A percentile compares a stretch with the other conserved stretches of the same genome.
Conservation (phyloP, 2,329 filamentous ascomycete genomes). For the Tetracladium maxilliforme region DNA sequence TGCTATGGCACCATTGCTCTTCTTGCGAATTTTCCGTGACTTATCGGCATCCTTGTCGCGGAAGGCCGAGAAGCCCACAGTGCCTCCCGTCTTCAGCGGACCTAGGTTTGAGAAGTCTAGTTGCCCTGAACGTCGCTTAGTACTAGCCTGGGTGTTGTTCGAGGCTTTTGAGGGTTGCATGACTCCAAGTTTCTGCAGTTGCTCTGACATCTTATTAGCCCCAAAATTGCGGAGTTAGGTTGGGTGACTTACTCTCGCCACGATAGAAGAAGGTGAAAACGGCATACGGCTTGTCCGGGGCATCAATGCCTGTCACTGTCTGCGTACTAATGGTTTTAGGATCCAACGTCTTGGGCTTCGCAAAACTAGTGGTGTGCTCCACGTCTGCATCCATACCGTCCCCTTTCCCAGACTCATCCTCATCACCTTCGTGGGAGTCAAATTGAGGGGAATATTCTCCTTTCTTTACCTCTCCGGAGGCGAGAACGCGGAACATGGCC, state of each 20-base stretch:
- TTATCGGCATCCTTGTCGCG: slow-evolving; percentile 51
- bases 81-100: slow-evolving; percentile 73
- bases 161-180: slow-evolving; percentile 52
- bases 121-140: slow-evolving; percentile 70
- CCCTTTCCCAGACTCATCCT: slow-evolving; percentile 36
- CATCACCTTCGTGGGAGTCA: slow-evolving; percentile 89
- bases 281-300: slow-evolving; percentile 89
- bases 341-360: slow-evolving; percentile 89
- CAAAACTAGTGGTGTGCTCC: slow-evolving; percentile 95
- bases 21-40: slow-evolving; percentile 41
- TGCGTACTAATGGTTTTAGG: slow-evolving; percentile 97
- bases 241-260: slow-evolving; percentile 64
- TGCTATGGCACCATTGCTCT: slow-evolving; percentile 50
- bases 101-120: slow-evolving; percentile 76
- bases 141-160: slow-evolving; percentile 41
- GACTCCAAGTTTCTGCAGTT: slow-evolving; percentile 94
- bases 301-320: slow-evolving; percentile 96
- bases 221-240: neutral
- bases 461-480: slow-evolving; percentile 92
- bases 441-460: slow-evolving; percentile 98
- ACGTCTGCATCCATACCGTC: slow-evolving; percentile 63
- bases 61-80: slow-evolving; percentile 81
- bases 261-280: slow-evolving; percentile 97
- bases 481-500: slow-evolving; percentile 85
- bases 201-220: slow-evolving; percentile 38